phyloP scores from a whole-genome alignment of 164 flowering plant species.

The Tinospora cordifolia region DNA sequence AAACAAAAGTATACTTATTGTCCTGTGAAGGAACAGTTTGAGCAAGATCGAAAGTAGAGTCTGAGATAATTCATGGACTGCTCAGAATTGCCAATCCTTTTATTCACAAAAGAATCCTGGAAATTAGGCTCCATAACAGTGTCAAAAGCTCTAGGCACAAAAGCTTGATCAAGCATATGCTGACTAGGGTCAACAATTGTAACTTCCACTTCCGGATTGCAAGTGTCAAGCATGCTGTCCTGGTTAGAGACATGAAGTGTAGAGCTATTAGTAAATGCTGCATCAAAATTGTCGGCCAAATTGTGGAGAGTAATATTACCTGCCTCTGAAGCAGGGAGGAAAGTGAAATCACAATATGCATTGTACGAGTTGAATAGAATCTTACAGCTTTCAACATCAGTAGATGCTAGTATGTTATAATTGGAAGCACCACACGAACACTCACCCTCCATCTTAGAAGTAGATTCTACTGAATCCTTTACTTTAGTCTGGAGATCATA shows the following conservation, averaged over 20 bases:
- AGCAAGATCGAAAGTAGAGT: not conserved
- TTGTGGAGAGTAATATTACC: not conserved
- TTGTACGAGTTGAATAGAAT: not conserved
- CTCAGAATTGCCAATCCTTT: not conserved
- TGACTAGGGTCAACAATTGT: not conserved
- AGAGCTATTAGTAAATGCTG: constrained; percentile 3
- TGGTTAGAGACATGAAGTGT: not conserved
- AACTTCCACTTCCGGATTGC: not conserved
- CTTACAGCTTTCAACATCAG: not conserved
- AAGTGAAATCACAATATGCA: not conserved
- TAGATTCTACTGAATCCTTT: not conserved
- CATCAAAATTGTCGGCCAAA: not conserved
- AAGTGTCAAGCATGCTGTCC: not conserved
- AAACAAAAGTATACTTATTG: not conserved
- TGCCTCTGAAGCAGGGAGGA: constrained; percentile 6
- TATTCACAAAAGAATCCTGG: not conserved
- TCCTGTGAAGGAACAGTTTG: constrained; percentile 3
- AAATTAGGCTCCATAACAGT: constrained; percentile 4
- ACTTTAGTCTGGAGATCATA: not conserved
- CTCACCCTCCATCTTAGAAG: not conserved
- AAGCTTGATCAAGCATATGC: constrained; percentile 2
- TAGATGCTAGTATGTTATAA: not conserved
- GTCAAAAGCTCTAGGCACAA: not conserved
- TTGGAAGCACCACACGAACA: not conserved
- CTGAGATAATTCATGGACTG: not conserved